These are phyloP conservation scores for Linum usitatissimum DNA, from an alignment of 345 rosid species.

Conservation along the genomic window DNA sequence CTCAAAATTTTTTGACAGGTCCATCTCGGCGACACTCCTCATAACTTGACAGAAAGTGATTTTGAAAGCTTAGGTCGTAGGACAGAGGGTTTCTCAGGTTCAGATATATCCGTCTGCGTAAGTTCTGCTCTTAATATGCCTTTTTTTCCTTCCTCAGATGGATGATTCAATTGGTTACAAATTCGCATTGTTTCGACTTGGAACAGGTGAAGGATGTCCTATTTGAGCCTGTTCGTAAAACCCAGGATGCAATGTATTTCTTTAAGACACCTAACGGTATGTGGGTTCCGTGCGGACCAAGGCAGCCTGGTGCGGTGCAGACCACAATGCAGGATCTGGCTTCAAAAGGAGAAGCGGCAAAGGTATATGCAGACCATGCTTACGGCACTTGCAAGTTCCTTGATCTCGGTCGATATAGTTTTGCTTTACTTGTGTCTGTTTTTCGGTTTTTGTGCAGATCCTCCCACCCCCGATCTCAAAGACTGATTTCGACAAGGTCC, in stretches of 20 bases:
- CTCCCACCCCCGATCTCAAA: conserved; percentile 77
- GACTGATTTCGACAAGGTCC: conserved; percentile 86
- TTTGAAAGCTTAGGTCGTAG: conserved; percentile 66
- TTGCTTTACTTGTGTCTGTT: no score
- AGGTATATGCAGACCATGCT: conserved; percentile 31
- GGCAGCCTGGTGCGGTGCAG: conserved; percentile 64
- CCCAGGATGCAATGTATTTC: conserved; percentile 85
- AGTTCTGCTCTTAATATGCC: conserved; percentile 17
- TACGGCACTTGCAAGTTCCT: no score
- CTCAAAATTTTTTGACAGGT: conserved; percentile 35
- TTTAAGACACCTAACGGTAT: conserved; percentile 41
- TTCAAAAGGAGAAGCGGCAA: conserved; percentile 50
- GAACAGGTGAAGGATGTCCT: conserved; percentile 83
- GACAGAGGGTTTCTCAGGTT: conserved; percentile 92
- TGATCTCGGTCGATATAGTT: no score
- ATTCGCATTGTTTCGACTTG: background rate
- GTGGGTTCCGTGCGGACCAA: conserved; percentile 91
- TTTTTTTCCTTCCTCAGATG: background rate
- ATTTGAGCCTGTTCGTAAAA: conserved; percentile 90
- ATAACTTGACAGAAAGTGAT: conserved; percentile 71
- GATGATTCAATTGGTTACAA: background rate
- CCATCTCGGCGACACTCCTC: conserved; percentile 95
- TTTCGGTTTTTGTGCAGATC: conserved; percentile 35
- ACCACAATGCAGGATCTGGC: conserved; percentile 81
- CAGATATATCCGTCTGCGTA: conserved; percentile 92